Evolutionary conservation across 495 filamentous ascomycete species (phyloP).

Genomic region (Hypoxylon lienhwacheense): DNA sequence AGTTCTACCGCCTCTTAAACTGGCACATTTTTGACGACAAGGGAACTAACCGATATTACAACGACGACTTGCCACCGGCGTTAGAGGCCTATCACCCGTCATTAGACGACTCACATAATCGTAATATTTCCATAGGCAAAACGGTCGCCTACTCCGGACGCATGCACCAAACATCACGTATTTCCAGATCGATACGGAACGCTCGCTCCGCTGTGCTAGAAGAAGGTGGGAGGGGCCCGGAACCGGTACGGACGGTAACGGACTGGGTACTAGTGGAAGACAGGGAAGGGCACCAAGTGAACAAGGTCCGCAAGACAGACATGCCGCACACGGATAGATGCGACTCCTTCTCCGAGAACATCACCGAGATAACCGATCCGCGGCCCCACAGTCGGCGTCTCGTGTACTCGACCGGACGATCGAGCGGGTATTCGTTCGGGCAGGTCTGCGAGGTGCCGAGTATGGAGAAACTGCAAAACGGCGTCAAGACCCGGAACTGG

Average conservation of each 20-base stretch:
- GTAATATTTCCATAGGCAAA: not conserved
- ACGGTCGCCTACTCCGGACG: conserved; percentile 11
- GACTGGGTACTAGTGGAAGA: conserved; percentile 14
- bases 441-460: not conserved
- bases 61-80: not conserved
- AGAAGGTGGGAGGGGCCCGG: too few species aligned
- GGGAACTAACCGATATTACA: not conserved
- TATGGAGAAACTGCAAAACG: not conserved
- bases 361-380: conserved; percentile 3
- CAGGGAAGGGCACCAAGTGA: not conserved
- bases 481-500: conserved; percentile 7
- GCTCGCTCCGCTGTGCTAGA: not conserved
- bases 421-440: conserved; percentile 9
- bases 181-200: conserved; percentile 1
- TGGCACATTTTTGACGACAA: conserved; percentile 14
- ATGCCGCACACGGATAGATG: not conserved
- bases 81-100: conserved; percentile 9
- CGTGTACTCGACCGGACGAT: conserved; percentile 8
- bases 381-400: not conserved
- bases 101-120: not conserved
- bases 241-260: conserved; percentile 1
- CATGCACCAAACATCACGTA: conserved; percentile 6
- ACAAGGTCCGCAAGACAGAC: conserved; percentile 1
- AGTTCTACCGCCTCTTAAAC: conserved; percentile 12
- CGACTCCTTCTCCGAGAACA: not conserved